A percentile compares a stretch with the other conserved stretches of the same genome.
Evolutionary conservation across 2,329 filamentous ascomycete species (phyloP).

Genomic region (Metarhizium brunneum): DNA sequence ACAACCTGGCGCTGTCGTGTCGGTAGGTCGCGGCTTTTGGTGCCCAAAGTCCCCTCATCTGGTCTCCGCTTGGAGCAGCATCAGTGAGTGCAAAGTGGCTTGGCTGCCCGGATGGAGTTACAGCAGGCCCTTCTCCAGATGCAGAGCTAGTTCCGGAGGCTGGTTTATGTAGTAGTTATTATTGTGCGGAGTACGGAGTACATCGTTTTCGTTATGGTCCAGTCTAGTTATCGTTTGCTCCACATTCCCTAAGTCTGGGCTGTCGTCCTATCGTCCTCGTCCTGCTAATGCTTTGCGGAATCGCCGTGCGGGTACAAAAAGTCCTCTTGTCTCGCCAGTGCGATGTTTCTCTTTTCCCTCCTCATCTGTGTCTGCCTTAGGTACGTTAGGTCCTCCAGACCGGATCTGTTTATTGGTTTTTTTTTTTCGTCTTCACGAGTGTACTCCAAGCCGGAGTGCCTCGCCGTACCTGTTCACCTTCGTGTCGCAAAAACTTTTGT

Average conservation of each 20-base stretch:
- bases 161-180: no score
- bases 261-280: neutral
- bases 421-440: conserved; percentile 1
- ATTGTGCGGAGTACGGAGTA: neutral
- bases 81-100: neutral
- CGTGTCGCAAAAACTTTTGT: neutral
- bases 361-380: conserved; percentile 2
- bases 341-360: neutral
- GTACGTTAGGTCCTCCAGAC: conserved; percentile 3
- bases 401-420: neutral
- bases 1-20: no score
- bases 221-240: neutral
- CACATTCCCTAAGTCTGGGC: neutral
- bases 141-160: neutral
- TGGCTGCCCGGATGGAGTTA: neutral
- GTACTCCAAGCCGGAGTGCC: neutral
- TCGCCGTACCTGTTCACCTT: conserved; percentile 1
- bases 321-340: neutral
- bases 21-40: no score
- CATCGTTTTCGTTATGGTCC: neutral
- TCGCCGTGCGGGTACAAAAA: conserved; percentile 7
- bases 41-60: neutral
- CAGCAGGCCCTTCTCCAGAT: neutral
- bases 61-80: neutral
- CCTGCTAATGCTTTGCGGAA: neutral